A percentile compares a stretch with the other conserved stretches of the same genome.
These are phyloP conservation scores for Lasiosphaeria hispida DNA, from an alignment of 495 filamentous ascomycete genomes.

Conservation along the genomic window DNA sequence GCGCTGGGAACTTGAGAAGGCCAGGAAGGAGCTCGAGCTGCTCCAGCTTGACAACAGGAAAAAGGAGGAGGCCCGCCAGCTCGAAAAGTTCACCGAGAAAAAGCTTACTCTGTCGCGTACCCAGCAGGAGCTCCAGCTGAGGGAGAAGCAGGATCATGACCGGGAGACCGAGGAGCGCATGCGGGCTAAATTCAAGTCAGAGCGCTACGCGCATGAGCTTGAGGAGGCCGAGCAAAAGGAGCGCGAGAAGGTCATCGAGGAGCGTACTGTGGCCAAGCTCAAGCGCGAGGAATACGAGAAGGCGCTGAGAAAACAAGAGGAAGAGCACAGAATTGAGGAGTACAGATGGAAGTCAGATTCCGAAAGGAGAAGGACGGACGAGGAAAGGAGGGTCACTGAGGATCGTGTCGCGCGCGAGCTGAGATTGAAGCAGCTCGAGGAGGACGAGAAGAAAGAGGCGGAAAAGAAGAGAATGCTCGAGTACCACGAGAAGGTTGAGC, in stretches of 20 bases:
- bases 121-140: slow-evolving; percentile 27
- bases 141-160: slow-evolving; percentile 43
- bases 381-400: slow-evolving; percentile 23
- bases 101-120: slow-evolving; percentile 19
- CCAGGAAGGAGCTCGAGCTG: slow-evolving; percentile 21
- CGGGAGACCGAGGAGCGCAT: slow-evolving; percentile 36
- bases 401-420: slow-evolving; percentile 32
- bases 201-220: slow-evolving; percentile 17
- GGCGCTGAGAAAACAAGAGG: slow-evolving; percentile 32
- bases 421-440: slow-evolving; percentile 30
- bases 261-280: slow-evolving; percentile 30
- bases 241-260: slow-evolving; percentile 41
- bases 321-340: slow-evolving; percentile 26
- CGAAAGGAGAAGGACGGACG: slow-evolving; percentile 43
- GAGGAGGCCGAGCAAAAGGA: slow-evolving; percentile 39
- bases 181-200: slow-evolving; percentile 18
- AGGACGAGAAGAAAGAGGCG: slow-evolving; percentile 43
- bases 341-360: slow-evolving; percentile 40
- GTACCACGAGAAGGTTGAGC: slow-evolving; percentile 46
- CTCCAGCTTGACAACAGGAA: slow-evolving; percentile 17
- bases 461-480: slow-evolving; percentile 41
- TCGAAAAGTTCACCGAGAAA: slow-evolving; percentile 18
- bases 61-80: slow-evolving; percentile 18
- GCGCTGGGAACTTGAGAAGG: slow-evolving; percentile 22
- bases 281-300: slow-evolving; percentile 53